Base-by-base conservation (phyloP, 2,329 filamentous ascomycete genomes). In the Colletotrichum liaoningense region DNA sequence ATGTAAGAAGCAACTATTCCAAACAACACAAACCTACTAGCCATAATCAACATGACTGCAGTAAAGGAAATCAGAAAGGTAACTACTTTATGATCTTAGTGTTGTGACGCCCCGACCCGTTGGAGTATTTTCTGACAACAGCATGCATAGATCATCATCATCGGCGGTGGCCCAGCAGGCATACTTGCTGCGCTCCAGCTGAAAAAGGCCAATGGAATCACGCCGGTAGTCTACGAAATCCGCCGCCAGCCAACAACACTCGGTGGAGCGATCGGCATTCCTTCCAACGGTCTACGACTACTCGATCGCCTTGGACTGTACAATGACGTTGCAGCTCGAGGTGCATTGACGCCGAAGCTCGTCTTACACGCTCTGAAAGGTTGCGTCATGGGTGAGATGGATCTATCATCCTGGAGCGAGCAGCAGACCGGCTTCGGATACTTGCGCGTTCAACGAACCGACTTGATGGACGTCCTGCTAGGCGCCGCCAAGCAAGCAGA, bases 111-210 rank as follows among this genome's bases (percentile, higher is more conserved):
- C 8, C 42, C 1, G 7, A 6, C 1, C 42, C 42, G 3, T 9
- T 49, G 7, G 8, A 24, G 28, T 26, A 6, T 14, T 19, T 7
- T 4, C n/a, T 38, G 28, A 24, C 33, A 24, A 28, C 8, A 12
- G 1, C n/a, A 6, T 11, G 3, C 2, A n/a, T 11, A 72, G 65
- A 42, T 72, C 1, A 72, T 63, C 24, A 64, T 72, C 28, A 60
- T 72, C 30, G 65, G 70, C 9, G 59, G 58, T 30, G 70, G 86
- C 63, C 86, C 83, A 35, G 79, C 81, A 1, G 70, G 65, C 16
- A 14, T 72, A 9, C 52, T 63, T 2, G 58, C 70, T 33, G 70
- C 70, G 4, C 70, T 72, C 2, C 65, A 38, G 46, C 49, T 59
- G 63, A 26, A 59, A 38, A 54, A 66, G 42, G n/a, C 42, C 58